Evolutionary conservation across 116 monocot genomes (phyloP).

Genomic region (Iris pallida): DNA sequence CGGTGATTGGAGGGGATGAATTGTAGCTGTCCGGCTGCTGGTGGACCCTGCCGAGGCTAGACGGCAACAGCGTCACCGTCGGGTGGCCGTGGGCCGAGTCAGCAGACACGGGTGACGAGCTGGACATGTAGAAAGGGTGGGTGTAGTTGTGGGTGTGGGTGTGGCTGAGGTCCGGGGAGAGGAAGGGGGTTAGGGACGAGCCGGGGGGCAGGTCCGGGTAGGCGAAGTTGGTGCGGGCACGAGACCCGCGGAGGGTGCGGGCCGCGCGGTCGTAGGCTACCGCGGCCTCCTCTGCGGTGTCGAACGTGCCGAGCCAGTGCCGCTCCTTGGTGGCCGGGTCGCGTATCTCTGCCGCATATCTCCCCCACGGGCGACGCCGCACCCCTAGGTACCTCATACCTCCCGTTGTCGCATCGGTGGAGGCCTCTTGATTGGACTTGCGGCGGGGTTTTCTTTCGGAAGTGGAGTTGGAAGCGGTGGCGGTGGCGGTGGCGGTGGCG

Average conservation of each 20-base stretch:
- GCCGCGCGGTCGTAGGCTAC: conserved; percentile 26
- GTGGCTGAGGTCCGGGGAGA: conserved; percentile 12
- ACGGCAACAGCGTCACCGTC: background rate
- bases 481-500: background rate
- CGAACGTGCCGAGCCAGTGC: conserved; percentile 32
- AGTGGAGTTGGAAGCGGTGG: conserved; percentile 5
- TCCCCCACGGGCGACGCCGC: conserved; percentile 26
- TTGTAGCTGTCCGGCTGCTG: background rate
- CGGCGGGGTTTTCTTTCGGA: background rate
- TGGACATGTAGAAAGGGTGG: conserved; percentile 6
- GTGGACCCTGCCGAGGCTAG: background rate
- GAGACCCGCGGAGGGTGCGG: conserved; percentile 13
- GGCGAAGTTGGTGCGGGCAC: conserved; percentile 28
- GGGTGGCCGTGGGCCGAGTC: conserved; percentile 14
- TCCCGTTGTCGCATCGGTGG: background rate
- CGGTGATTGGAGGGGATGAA: background rate
- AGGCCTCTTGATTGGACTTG: background rate
- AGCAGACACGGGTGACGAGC: conserved; percentile 15
- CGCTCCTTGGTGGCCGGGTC: conserved; percentile 24
- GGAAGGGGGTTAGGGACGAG: conserved; percentile 20
- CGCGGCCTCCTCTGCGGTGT: conserved; percentile 29
- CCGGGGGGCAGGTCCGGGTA: conserved; percentile 21
- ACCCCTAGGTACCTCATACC: conserved; percentile 19
- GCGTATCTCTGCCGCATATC: conserved; percentile 29
- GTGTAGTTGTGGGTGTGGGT: background rate